A percentile compares a stretch with the other conserved stretches of the same genome.
These are phyloP conservation scores for Trichophyton benhamiae DNA, from an alignment of 2,329 filamentous ascomycete genomes.

Conservation along the genomic window DNA sequence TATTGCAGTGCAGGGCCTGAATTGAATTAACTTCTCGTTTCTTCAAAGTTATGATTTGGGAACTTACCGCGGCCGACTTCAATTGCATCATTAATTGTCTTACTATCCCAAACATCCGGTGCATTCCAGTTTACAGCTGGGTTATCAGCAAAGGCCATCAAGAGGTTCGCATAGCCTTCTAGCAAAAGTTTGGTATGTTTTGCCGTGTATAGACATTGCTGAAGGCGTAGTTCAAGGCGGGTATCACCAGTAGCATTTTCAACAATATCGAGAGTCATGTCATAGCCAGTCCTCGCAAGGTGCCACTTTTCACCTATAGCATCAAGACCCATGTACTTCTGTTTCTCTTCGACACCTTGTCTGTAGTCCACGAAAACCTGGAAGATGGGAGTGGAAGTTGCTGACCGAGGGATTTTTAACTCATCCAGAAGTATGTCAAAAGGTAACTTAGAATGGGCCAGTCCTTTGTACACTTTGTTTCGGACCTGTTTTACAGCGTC, in stretches of 20 bases:
- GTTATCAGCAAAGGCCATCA: constrained; percentile 1
- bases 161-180: constrained; percentile 16
- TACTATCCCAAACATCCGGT: background rate
- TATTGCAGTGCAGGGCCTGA: background rate
- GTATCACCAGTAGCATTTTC: constrained; percentile 19
- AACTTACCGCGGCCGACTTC: background rate
- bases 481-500: constrained; percentile 21
- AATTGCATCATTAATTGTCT: background rate
- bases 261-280: constrained; percentile 29
- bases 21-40: background rate
- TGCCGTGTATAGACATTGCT: constrained; percentile 24
- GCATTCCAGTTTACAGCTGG: background rate
- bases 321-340: background rate
- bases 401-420: constrained; percentile 31
- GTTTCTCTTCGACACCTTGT: constrained; percentile 14
- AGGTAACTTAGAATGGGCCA: constrained; percentile 36
- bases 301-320: background rate
- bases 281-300: constrained; percentile 20
- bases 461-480: constrained; percentile 23
- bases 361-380: constrained; percentile 41
- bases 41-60: background rate
- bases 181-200: constrained; percentile 18
- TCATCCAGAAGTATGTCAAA: constrained; percentile 39
- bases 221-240: constrained; percentile 12
- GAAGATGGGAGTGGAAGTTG: constrained; percentile 36